phyloP scores from a whole-genome alignment of 164 flowering plant genomes.

The Platanus orientalis region DNA sequence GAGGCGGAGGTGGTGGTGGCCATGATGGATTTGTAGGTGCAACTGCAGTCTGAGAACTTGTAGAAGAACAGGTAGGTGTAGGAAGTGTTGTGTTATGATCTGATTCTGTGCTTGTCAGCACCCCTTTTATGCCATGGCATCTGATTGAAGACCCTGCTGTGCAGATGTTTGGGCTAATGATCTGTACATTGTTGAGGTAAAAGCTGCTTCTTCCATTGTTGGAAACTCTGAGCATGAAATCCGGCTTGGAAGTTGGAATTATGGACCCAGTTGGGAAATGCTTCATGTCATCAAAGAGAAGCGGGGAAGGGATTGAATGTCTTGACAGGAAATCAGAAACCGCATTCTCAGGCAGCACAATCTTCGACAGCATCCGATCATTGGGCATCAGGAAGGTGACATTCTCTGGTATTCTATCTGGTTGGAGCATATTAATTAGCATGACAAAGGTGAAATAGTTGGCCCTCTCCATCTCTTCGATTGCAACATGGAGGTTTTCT shows the following conservation, averaged over 20 bases:
- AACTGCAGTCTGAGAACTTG: constrained; percentile 8
- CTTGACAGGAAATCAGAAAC: constrained; percentile 51
- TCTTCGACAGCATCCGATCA: constrained; percentile 44
- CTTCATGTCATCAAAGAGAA: constrained; percentile 50
- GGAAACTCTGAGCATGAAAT: constrained; percentile 34
- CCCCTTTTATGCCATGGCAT: constrained; percentile 85
- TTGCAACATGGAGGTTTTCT: constrained; percentile 42
- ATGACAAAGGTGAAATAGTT: constrained; percentile 70
- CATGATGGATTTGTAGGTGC: constrained; percentile 13
- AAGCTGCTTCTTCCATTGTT: constrained; percentile 51
- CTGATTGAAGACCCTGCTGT: constrained; percentile 48
- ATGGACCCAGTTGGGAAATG: constrained; percentile 60
- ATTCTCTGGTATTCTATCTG: constrained; percentile 34
- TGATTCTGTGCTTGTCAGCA: constrained; percentile 20
- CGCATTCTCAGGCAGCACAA: constrained; percentile 17
- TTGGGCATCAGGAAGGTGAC: constrained; percentile 87
- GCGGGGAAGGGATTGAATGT: constrained; percentile 69
- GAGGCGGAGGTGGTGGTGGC: constrained; percentile 11
- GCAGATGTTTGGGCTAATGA: constrained; percentile 72
- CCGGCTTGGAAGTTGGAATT: constrained; percentile 46
- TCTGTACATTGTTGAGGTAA: constrained; percentile 50
- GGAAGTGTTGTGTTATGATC: constrained; percentile 11
- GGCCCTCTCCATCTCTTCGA: constrained; percentile 66
- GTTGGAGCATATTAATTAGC: constrained; percentile 63
- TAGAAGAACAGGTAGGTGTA: constrained; percentile 6